Conservation (phyloP, 345 rosid species). For the Sisymbrium irio region DNA sequence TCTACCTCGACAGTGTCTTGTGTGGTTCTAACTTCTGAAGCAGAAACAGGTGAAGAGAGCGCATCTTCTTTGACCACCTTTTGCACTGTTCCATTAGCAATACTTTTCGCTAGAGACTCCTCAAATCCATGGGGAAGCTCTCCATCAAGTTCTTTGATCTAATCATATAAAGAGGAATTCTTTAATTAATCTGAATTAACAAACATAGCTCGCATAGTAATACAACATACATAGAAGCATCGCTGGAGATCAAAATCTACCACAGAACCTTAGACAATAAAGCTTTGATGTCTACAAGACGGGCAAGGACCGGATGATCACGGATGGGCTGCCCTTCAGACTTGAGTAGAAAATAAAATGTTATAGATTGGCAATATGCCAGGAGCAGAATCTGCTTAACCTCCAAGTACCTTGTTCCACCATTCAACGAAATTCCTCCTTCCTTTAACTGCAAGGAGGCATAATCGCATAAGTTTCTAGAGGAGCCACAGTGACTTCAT, state of each 20-base stretch:
- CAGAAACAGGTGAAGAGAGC: slow-evolving; percentile 35
- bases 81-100: slow-evolving; percentile 22
- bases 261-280: slow-evolving; percentile 70
- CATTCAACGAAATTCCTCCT: slow-evolving; percentile 37
- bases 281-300: slow-evolving; percentile 74
- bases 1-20: slow-evolving; percentile 33
- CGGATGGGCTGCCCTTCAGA: slow-evolving; percentile 85
- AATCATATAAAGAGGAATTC: background rate
- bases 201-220: background rate
- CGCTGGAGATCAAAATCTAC: background rate
- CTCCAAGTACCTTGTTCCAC: slow-evolving; percentile 69
- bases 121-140: slow-evolving; percentile 61
- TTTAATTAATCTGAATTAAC: background rate
- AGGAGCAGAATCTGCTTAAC: slow-evolving; percentile 75
- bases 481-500: background rate
- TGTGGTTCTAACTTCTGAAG: slow-evolving; percentile 15
- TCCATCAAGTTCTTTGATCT: slow-evolving; percentile 73
- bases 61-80: slow-evolving; percentile 30
- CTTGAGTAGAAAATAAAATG: slow-evolving; percentile 89
- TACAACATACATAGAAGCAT: background rate
- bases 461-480: background rate
- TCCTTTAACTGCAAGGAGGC: slow-evolving; percentile 52
- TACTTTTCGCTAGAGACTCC: slow-evolving; percentile 45
- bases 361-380: slow-evolving; percentile 82
- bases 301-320: slow-evolving; percentile 91